Conservation (phyloP, 768 basidiomycete genomes). For the Leucosporidium scottii region DNA sequence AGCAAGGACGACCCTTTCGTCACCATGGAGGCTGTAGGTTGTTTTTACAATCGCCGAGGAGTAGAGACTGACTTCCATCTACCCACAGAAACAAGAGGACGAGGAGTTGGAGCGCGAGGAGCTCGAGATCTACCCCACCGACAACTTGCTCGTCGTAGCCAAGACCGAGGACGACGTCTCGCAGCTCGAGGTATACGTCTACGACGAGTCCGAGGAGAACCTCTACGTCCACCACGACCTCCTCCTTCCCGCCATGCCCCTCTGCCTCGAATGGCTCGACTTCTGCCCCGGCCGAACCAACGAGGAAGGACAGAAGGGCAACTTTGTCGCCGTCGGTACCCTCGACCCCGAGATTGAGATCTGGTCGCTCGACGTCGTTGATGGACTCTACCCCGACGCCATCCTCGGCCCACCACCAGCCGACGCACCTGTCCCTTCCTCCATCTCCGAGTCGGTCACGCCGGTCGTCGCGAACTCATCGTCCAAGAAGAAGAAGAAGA, state of each 20-base stretch:
- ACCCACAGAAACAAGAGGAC: slow-evolving; percentile 54
- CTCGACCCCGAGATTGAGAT: slow-evolving; percentile 98
- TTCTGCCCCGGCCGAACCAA: slow-evolving; percentile 56
- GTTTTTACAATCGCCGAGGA: not conserved
- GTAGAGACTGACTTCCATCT: not conserved
- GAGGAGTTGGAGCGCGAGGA: slow-evolving; percentile 79
- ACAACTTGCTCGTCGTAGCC: slow-evolving; percentile 84
- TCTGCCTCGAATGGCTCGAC: slow-evolving; percentile 98
- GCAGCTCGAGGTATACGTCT: slow-evolving; percentile 90
- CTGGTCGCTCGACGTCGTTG: slow-evolving; percentile 89
- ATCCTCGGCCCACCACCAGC: slow-evolving; percentile 75
- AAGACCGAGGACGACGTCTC: slow-evolving; percentile 97
- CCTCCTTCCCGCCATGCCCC: slow-evolving; percentile 93
- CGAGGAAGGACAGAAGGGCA: slow-evolving; percentile 41
- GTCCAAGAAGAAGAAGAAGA: slow-evolving; percentile 88
- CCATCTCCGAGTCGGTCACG: slow-evolving; percentile 16
- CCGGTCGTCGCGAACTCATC: slow-evolving; percentile 3
- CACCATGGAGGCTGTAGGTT: slow-evolving; percentile 78
- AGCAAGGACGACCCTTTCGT: slow-evolving; percentile 95
- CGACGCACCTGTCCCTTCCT: slow-evolving; percentile 38
- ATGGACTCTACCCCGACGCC: slow-evolving; percentile 85
- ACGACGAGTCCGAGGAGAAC: slow-evolving; percentile 73
- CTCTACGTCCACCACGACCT: slow-evolving; percentile 95
- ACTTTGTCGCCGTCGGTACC: slow-evolving; percentile 92
- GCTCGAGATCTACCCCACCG: slow-evolving; percentile 77